phyloP scores from a whole-genome alignment of 306 rosid genomes.

The Phaseolus lunatus region DNA sequence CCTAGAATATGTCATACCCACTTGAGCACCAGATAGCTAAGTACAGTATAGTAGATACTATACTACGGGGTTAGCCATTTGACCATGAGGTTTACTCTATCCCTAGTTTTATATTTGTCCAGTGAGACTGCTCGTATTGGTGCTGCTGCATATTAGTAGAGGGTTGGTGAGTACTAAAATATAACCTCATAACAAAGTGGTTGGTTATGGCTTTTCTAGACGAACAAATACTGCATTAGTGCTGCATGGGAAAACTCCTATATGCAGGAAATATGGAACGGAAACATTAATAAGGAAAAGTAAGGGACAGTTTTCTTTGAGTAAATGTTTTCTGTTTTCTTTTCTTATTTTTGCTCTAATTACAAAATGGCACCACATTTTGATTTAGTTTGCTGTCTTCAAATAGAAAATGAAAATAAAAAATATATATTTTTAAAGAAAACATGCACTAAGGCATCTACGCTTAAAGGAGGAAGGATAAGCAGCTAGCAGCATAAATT shows the following conservation, averaged over 20 bases:
- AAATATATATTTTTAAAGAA: not conserved
- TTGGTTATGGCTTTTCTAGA: not conserved
- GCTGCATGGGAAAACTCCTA: not conserved
- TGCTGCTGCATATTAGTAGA: slow-evolving; percentile 1
- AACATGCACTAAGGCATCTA: not conserved
- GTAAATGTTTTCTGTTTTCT: not conserved
- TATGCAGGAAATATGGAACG: not conserved
- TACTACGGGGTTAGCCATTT: not conserved
- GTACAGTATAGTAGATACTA: not conserved
- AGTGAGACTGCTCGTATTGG: not conserved
- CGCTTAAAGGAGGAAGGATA: slow-evolving; percentile 17
- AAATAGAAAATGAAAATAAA: not conserved
- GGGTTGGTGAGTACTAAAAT: not conserved
- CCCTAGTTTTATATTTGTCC: not conserved
- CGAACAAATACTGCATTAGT: not conserved
- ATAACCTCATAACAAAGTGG: slow-evolving; percentile 9
- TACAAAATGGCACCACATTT: not conserved
- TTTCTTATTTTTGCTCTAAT: not conserved
- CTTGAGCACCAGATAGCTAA: not conserved
- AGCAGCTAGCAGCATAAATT: slow-evolving; percentile 16
- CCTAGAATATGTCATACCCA: not conserved
- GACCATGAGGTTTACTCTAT: slow-evolving; percentile 19
- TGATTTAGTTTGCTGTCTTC: not conserved
- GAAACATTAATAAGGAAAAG: not conserved
- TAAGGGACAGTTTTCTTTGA: not conserved